A percentile compares a stretch with the other conserved stretches of the same genome.
These are phyloP conservation scores for Ganoderma resinaceum DNA, from an alignment of 1,284 basidiomycete species.

Conservation along the genomic window DNA sequence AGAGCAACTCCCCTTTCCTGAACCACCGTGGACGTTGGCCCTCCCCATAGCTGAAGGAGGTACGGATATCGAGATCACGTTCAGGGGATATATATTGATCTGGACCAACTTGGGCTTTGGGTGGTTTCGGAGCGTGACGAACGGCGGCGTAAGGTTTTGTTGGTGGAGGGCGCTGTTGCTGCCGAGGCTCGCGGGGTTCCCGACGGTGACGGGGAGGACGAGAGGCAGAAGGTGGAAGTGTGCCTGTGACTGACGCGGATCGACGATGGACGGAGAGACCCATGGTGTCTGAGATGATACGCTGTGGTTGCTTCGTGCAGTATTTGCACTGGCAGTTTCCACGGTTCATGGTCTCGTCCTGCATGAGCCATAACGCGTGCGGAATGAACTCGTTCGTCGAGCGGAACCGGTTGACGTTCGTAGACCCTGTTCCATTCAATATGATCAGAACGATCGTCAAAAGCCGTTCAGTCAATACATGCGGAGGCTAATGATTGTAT, in stretches of 20 bases:
- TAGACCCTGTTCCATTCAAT: constrained; percentile 47
- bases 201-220: constrained; percentile 16
- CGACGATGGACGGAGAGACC: constrained; percentile 39
- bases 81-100: constrained; percentile 61
- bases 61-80: constrained; percentile 64
- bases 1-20: constrained; percentile 75
- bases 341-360: constrained; percentile 54
- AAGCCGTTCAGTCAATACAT: too few species aligned
- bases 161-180: constrained; percentile 10
- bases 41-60: constrained; percentile 49
- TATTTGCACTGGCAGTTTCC: constrained; percentile 79
- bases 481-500: too few species aligned
- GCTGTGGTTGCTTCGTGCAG: constrained; percentile 72
- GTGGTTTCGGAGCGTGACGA: constrained; percentile 54
- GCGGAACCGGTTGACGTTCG: constrained; percentile 62
- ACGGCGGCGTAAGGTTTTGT: constrained; percentile 61
- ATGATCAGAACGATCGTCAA: neutral
- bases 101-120: constrained; percentile 49
- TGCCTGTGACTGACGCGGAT: constrained; percentile 19
- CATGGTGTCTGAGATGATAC: constrained; percentile 68
- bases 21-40: constrained; percentile 60
- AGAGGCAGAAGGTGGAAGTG: constrained; percentile 10
- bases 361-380: constrained; percentile 80
- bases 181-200: constrained; percentile 27
- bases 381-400: constrained; percentile 83